A percentile compares a stretch with the other conserved stretches of the same genome.
These are phyloP conservation scores for Comarum palustre DNA, from an alignment of 306 rosid genomes.

Conservation along the genomic window DNA sequence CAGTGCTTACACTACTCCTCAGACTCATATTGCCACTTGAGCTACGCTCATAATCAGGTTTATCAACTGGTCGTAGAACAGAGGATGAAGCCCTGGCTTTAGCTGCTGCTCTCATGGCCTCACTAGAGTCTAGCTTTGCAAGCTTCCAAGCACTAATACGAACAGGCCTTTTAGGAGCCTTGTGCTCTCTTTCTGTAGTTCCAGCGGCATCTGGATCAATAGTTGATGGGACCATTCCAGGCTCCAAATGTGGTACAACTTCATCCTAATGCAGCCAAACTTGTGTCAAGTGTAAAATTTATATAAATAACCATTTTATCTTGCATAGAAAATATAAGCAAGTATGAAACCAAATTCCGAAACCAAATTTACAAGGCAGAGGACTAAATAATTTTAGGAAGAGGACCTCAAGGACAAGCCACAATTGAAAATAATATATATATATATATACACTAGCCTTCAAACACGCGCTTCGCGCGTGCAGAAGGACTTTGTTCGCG, in stretches of 20 bases:
- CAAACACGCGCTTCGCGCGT: no score
- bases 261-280: constrained; percentile 61
- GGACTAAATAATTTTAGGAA: background rate
- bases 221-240: constrained; percentile 95
- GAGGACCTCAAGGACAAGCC: background rate
- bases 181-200: constrained; percentile 64
- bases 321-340: background rate
- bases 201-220: constrained; percentile 94
- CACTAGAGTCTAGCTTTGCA: constrained; percentile 82
- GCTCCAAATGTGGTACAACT: constrained; percentile 97
- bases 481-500: no score
- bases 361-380: constrained; percentile 7
- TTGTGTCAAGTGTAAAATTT: constrained; percentile 17
- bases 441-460: background rate
- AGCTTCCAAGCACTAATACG: constrained; percentile 95
- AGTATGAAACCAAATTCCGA: background rate
- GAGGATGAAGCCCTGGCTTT: constrained; percentile 99
- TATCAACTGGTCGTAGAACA: constrained; percentile 78
- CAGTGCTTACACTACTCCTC: constrained; percentile 85
- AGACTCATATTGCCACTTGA: constrained; percentile 88
- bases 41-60: constrained; percentile 61
- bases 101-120: constrained; percentile 86
- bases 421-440: background rate
- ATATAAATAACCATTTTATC: background rate
- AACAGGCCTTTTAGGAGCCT: constrained; percentile 65